Percentiles rank a stretch among this genome's conserved stretches.
Conservation (phyloP, 1,139 yeast species). For the Magnusiomyces suaveolens region DNA sequence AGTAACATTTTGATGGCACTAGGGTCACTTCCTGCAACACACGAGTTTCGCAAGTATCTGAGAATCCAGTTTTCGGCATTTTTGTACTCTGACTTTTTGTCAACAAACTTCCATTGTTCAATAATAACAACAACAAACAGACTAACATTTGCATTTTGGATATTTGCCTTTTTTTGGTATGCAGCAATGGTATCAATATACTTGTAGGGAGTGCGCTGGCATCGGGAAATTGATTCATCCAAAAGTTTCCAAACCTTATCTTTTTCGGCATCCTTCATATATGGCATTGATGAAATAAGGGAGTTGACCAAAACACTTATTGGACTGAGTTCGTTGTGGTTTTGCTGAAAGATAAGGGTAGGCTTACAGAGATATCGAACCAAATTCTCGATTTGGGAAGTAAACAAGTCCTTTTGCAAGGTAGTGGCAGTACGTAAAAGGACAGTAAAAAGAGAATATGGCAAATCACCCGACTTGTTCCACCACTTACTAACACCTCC, state of each 20-base stretch:
- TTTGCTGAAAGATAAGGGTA: constrained; percentile 42
- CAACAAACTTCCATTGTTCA: constrained; percentile 66
- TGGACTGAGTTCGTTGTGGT: constrained; percentile 30
- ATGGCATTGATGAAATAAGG: constrained; percentile 12
- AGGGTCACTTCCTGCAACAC: constrained; percentile 25
- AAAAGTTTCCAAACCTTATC: constrained; percentile 46
- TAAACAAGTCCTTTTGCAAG: constrained; percentile 28
- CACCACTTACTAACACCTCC: constrained; percentile 51
- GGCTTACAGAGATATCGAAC: constrained; percentile 36
- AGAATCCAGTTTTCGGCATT: constrained; percentile 43
- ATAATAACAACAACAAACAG: constrained; percentile 56
- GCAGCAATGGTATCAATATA: constrained; percentile 58
- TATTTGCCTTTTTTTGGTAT: constrained; percentile 15
- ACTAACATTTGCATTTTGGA: constrained; percentile 38
- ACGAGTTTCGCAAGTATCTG: constrained; percentile 31
- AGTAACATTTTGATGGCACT: neutral
- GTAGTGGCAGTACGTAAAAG: constrained; percentile 43
- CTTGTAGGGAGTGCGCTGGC: constrained; percentile 68
- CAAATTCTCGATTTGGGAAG: constrained; percentile 35
- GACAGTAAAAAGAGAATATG: constrained; percentile 50
- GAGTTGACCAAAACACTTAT: constrained; percentile 27
- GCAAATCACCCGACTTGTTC: constrained; percentile 36
- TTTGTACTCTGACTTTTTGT: constrained; percentile 25
- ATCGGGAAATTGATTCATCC: constrained; percentile 66
- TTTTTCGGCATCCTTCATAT: constrained; percentile 13